Conservation (phyloP, 345 rosid genomes). For the Syzygium grande region DNA sequence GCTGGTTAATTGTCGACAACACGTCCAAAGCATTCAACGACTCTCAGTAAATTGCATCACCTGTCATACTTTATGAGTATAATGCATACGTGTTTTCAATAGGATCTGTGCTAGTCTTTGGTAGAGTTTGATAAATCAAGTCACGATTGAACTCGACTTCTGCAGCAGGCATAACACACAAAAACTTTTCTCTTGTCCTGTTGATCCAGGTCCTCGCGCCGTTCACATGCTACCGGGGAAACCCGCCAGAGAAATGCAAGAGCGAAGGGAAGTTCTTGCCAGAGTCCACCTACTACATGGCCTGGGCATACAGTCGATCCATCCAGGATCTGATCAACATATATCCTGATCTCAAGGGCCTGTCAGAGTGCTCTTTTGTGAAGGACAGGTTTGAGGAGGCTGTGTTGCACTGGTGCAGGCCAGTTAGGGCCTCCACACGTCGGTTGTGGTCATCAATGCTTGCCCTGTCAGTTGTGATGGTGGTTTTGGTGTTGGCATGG, state of each 20-base stretch:
- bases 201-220: slow-evolving; percentile 32
- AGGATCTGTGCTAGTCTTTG: background rate
- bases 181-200: background rate
- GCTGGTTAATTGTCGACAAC: background rate
- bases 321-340: slow-evolving; percentile 33
- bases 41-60: background rate
- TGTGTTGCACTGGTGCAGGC: slow-evolving; percentile 34
- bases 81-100: background rate
- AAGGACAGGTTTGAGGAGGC: slow-evolving; percentile 32
- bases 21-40: background rate
- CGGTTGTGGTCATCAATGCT: slow-evolving; percentile 51
- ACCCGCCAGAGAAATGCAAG: slow-evolving; percentile 21
- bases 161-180: background rate
- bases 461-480: slow-evolving; percentile 37
- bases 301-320: slow-evolving; percentile 38
- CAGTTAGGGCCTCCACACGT: slow-evolving; percentile 21
- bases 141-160: background rate
- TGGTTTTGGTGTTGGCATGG: slow-evolving; percentile 29
- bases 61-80: background rate
- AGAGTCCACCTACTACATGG: slow-evolving; percentile 20
- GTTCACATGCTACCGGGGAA: slow-evolving; percentile 37
- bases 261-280: slow-evolving; percentile 37
- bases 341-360: slow-evolving; percentile 39
- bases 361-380: slow-evolving; percentile 35
- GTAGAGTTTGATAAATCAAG: background rate